Conservation (phyloP, 495 filamentous ascomycete genomes). For the Annulohypoxylon nitens region DNA sequence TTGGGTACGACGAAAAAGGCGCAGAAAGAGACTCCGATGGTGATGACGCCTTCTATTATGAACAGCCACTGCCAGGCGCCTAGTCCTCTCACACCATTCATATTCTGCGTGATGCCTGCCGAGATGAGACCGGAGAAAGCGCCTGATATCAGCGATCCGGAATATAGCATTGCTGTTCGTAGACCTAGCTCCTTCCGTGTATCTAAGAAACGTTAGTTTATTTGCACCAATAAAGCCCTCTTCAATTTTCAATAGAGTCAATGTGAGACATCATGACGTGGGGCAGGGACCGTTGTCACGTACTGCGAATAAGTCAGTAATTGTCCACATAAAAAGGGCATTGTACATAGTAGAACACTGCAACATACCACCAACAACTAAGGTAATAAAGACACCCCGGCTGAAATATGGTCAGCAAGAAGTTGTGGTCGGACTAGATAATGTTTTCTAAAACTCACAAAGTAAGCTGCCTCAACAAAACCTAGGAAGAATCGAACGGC, state of each 20-base stretch:
- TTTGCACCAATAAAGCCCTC: background rate
- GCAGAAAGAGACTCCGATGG: conserved; percentile 58
- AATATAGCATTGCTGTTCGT: conserved; percentile 71
- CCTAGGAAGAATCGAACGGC: conserved; percentile 79
- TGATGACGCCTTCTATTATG: conserved; percentile 79
- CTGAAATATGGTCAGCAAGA: conserved; percentile 48
- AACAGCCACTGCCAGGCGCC: conserved; percentile 76
- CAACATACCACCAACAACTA: conserved; percentile 65
- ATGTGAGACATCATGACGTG: conserved; percentile 57
- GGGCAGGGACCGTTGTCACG: conserved; percentile 43
- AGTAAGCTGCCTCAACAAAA: conserved; percentile 68
- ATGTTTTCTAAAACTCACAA: conserved; percentile 49
- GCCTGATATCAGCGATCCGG: conserved; percentile 72
- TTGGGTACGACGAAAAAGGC: conserved; percentile 78
- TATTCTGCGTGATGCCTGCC: conserved; percentile 65
- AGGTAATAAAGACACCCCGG: conserved; percentile 67
- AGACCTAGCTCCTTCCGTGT: conserved; percentile 69
- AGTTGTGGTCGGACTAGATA: background rate
- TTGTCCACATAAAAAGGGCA: conserved; percentile 56
- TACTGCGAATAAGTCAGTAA: conserved; percentile 47
- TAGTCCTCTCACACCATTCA: conserved; percentile 62
- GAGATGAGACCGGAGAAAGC: conserved; percentile 74
- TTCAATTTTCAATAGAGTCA: too few relatives aligned
- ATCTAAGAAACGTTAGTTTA: conserved; percentile 51
- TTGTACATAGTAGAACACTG: conserved; percentile 46